Conservation (phyloP, 768 basidiomycete genomes). For the Termitomyces eurrhizus region DNA sequence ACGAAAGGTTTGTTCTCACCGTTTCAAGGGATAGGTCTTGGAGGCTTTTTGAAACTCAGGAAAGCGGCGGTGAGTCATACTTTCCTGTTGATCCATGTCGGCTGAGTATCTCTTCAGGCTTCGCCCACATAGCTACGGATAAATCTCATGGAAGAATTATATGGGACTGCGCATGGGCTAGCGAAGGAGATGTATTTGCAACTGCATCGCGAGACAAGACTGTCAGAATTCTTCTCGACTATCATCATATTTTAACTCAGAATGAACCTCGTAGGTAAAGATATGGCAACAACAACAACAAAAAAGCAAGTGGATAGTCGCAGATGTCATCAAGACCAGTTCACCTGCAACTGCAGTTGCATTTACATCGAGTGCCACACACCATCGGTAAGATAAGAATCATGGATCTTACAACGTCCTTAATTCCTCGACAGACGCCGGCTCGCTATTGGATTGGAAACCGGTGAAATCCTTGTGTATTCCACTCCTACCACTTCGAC, state of each 20-base stretch:
- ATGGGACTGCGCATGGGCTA: constrained; percentile 92
- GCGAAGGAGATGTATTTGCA: constrained; percentile 74
- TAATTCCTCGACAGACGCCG: constrained; percentile 33
- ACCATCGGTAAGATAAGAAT: constrained; percentile 32
- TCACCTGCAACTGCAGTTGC: constrained; percentile 85
- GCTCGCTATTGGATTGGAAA: constrained; percentile 84
- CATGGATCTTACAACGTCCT: not conserved
- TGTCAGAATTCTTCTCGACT: constrained; percentile 35
- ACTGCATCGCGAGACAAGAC: constrained; percentile 97
- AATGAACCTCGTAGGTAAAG: constrained; percentile 55
- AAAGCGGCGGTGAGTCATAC: constrained; percentile 34
- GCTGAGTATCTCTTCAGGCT: constrained; percentile 39
- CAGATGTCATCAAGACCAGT: constrained; percentile 60
- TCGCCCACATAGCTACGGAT: constrained; percentile 58
- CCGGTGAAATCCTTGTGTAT: constrained; percentile 69
- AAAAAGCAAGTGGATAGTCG: constrained; percentile 48
- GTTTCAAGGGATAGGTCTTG: constrained; percentile 93
- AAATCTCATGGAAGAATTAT: constrained; percentile 92
- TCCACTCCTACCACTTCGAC: constrained; percentile 27
- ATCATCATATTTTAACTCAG: not conserved
- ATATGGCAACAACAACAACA: constrained; percentile 57
- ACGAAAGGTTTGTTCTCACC: constrained; percentile 74
- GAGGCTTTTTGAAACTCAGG: constrained; percentile 64
- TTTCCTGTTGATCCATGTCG: not conserved
- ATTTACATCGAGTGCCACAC: constrained; percentile 34